Evolutionary conservation across 1,139 yeast genomes (phyloP).

Genomic region (Geotrichum reessii): DNA sequence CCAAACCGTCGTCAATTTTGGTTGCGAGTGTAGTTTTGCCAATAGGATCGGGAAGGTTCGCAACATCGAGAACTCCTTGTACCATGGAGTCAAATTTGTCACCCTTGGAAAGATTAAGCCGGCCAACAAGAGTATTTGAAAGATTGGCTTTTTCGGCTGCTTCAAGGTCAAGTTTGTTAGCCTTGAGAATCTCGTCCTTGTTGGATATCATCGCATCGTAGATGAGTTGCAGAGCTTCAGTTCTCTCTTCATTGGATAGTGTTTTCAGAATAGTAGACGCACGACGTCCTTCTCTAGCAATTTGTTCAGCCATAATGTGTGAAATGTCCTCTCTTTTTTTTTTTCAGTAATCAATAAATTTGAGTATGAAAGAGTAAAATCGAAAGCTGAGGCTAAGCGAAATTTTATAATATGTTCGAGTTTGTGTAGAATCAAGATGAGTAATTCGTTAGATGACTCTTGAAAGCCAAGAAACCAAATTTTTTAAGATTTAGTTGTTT

Average conservation of each 20-base stretch:
- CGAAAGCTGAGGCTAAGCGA: neutral
- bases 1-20: slow-evolving; percentile 80
- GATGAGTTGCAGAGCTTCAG: slow-evolving; percentile 63
- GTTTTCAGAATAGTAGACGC: slow-evolving; percentile 82
- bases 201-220: slow-evolving; percentile 57
- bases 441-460: neutral
- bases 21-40: slow-evolving; percentile 79
- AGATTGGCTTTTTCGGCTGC: slow-evolving; percentile 56
- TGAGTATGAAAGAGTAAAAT: neutral
- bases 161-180: slow-evolving; percentile 70
- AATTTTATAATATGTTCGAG: too few species aligned
- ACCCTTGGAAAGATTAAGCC: slow-evolving; percentile 73
- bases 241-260: slow-evolving; percentile 64
- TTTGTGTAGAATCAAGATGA: neutral
- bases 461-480: neutral
- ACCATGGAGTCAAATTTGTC: slow-evolving; percentile 92
- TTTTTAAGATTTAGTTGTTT: neutral
- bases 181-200: slow-evolving; percentile 59
- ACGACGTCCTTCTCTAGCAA: slow-evolving; percentile 70
- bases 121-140: slow-evolving; percentile 64
- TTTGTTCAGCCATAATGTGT: slow-evolving; percentile 51
- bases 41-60: slow-evolving; percentile 80
- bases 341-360: neutral
- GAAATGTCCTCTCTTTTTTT: neutral
- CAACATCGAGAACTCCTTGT: slow-evolving; percentile 90